Evolutionary conservation across 2,329 filamentous ascomycete species (phyloP), one percentile per base, ranked within the genome.

Genomic region (Xylariaceae sp.): DNA sequence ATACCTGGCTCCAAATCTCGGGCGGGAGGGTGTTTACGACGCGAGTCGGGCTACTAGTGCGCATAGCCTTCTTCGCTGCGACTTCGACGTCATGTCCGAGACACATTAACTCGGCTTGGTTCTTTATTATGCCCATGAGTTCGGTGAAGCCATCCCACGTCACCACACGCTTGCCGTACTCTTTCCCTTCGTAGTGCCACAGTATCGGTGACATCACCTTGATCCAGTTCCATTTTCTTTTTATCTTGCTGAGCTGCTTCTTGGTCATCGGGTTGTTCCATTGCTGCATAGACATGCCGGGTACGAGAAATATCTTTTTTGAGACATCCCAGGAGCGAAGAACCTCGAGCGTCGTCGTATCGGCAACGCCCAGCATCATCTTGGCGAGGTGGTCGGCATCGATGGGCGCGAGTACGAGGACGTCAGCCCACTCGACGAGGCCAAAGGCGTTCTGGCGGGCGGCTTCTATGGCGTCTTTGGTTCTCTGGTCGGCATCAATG

Each of bases 201-300:
- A 95, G 70, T 32, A 95, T 83, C 0, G 91, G 90, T 39, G 87
- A 78, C 66, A 96, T 78, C 39, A 94, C 83, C 54, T 86, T 81
- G 45, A 96, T 81, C 89, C 90, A 96, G 46, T 85, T 85, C 89
- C 89, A 95, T 66, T 90, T 91, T 55, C 82, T 76, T 56, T 85
- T 80, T 39, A 96, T 82, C 69, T 95, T 94, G 68, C 82, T 86
- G 53, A 96, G 78, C 64, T 96, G 90, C 61, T 90, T 87, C 71
- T 88, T 89, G 14, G 89, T 95, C 71, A 91, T 85, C 2, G 90
- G 89, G 61, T 94, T 90, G 64, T 91, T 84, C 90, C 90, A 95
- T 83, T 92, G 90, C 52, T 87, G 80, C 1, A 82, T 83, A 32
- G 88, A 92, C 90, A 96, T 95, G 56, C 89, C 89, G 0, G 91